A percentile compares a stretch with the other conserved stretches of the same genome.
Conservation (phyloP, 2,329 filamentous ascomycete genomes). For the Aspergillus sp. region DNA sequence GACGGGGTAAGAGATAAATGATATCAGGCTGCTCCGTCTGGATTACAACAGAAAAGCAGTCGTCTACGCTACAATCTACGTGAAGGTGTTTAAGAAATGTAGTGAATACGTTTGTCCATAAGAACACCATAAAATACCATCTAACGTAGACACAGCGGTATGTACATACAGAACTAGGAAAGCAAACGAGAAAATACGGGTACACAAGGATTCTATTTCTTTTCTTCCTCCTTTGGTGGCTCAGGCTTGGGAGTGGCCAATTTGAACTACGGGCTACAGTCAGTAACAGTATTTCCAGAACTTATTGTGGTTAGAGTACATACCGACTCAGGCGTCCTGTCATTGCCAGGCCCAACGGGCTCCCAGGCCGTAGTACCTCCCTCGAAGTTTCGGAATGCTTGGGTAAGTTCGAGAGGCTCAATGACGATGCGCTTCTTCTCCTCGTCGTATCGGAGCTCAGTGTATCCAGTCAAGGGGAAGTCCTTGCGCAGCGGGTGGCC, state of each 20-base stretch:
- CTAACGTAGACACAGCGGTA: conserved; percentile 29
- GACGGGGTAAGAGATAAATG: no score
- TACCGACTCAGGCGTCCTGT: conserved; percentile 73
- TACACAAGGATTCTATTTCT: conserved; percentile 68
- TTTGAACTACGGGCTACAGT: conserved; percentile 68
- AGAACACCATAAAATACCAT: conserved; percentile 6
- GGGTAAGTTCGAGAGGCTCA: conserved; percentile 94
- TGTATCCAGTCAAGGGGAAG: conserved; percentile 97
- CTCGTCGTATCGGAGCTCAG: conserved; percentile 95
- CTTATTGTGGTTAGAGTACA: conserved; percentile 29
- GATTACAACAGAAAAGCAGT: not conserved
- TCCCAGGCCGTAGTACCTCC: conserved; percentile 74
- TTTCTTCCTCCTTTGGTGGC: conserved; percentile 75
- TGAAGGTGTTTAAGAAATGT: not conserved
- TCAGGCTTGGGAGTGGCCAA: conserved; percentile 94
- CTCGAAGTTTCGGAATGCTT: conserved; percentile 98
- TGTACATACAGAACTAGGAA: conserved; percentile 39
- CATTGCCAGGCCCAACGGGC: conserved; percentile 68
- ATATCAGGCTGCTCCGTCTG: not conserved
- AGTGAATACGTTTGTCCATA: not conserved
- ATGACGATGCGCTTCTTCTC: conserved; percentile 99
- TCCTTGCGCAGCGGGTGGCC: conserved; percentile 97
- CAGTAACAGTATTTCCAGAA: not conserved
- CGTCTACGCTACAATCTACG: not conserved
- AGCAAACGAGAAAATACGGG: conserved; percentile 33